phyloP scores from a whole-genome alignment of 805 yeast genomes.

The Wickerhamomyces chaumierensis region DNA sequence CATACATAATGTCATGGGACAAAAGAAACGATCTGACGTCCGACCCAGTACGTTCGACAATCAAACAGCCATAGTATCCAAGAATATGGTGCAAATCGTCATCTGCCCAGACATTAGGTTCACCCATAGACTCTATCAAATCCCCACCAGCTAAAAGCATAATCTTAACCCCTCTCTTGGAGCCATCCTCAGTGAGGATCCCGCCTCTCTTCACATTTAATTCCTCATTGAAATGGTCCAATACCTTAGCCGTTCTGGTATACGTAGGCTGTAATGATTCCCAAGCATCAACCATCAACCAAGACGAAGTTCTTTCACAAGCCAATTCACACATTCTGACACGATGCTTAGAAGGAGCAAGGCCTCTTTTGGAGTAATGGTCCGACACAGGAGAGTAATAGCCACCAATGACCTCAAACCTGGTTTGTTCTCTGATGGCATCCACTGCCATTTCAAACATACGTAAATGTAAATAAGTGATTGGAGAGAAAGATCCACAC shows the following conservation, averaged over 20 bases:
- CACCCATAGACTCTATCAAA: conserved; percentile 98
- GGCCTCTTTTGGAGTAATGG: conserved; percentile 85
- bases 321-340: conserved; percentile 98
- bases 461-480: conserved; percentile 86
- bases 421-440: conserved; percentile 79
- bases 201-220: conserved; percentile 88
- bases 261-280: conserved; percentile 86
- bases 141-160: conserved; percentile 98
- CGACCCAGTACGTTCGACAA: conserved; percentile 92
- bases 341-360: conserved; percentile 81
- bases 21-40: conserved; percentile 89
- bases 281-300: conserved; percentile 99
- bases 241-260: conserved; percentile 87
- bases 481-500: conserved; percentile 94
- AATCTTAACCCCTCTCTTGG: conserved; percentile 74
- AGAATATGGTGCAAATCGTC: conserved; percentile 87
- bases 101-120: conserved; percentile 98
- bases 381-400: conserved; percentile 92
- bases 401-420: conserved; percentile 94
- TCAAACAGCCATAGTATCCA: conserved; percentile 92
- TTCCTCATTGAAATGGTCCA: conserved; percentile 95
- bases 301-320: conserved; percentile 89
- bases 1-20: conserved; percentile 95
- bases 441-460: conserved; percentile 99
- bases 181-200: conserved; percentile 46